A percentile compares a stretch with the other conserved stretches of the same genome.
Conservation (phyloP, 31 red algal genomes). For the Asparagopsis taxiformis region DNA sequence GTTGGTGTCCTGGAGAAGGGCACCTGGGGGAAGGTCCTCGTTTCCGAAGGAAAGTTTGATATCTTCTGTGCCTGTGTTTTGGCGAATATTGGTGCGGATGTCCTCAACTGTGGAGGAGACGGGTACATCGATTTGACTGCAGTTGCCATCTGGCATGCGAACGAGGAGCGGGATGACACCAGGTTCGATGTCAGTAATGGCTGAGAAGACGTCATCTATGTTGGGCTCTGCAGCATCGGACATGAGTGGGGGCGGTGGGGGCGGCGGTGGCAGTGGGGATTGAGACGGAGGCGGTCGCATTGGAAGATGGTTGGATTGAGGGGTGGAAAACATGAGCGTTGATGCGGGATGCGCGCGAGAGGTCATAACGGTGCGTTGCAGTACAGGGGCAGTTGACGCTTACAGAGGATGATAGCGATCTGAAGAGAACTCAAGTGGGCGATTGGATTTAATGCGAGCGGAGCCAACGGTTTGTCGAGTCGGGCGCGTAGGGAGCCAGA, state of each 20-base stretch:
- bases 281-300: neutral
- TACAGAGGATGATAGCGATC: too few species aligned
- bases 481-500: too few species aligned
- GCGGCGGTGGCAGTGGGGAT: slow-evolving; percentile 3
- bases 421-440: too few species aligned
- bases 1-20: slow-evolving; percentile 59
- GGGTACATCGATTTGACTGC: slow-evolving; percentile 65
- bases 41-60: slow-evolving; percentile 42
- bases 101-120: slow-evolving; percentile 50
- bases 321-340: neutral
- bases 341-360: neutral
- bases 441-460: too few species aligned
- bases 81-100: slow-evolving; percentile 17
- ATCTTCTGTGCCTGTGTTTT: too few species aligned
- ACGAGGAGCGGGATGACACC: slow-evolving; percentile 61
- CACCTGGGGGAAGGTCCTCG: slow-evolving; percentile 31
- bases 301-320: neutral
- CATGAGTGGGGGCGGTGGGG: neutral
- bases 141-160: slow-evolving; percentile 39
- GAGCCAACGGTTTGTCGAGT: too few species aligned
- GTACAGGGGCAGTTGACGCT: too few species aligned
- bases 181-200: slow-evolving; percentile 8
- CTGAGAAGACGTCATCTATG: slow-evolving; percentile 13
- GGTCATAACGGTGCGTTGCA: neutral
- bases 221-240: neutral